A percentile compares a stretch with the other conserved stretches of the same genome.
phyloP scores from a whole-genome alignment of 495 filamentous ascomycete species.

The Cercophora newfieldiana region DNA sequence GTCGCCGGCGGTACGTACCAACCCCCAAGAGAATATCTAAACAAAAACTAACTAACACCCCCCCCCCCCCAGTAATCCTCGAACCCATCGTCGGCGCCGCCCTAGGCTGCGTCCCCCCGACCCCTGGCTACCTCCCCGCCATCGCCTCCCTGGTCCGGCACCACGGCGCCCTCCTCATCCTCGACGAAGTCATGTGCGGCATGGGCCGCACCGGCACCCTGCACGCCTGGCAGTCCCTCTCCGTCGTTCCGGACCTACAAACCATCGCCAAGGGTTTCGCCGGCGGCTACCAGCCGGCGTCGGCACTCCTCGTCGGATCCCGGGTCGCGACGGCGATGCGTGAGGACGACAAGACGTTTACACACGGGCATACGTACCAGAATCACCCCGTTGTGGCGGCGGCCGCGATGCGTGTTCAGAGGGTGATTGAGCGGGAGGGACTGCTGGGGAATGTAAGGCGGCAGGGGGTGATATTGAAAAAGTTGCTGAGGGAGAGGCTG shows the following conservation, averaged over 20 bases:
- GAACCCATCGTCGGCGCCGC: constrained; percentile 63
- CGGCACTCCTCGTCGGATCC: constrained; percentile 24
- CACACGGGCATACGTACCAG: constrained; percentile 61
- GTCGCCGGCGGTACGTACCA: too few relatives aligned
- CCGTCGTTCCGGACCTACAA: constrained; percentile 62
- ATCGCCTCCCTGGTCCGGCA: constrained; percentile 63
- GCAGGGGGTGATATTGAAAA: constrained; percentile 52
- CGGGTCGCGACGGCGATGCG: constrained; percentile 48
- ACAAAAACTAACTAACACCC: constrained; percentile 60
- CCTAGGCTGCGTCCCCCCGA: constrained; percentile 62
- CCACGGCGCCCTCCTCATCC: constrained; percentile 66
- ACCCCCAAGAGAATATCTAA: too few relatives aligned
- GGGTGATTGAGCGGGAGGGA: constrained; percentile 50
- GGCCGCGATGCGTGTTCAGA: constrained; percentile 55
- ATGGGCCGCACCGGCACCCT: constrained; percentile 63
- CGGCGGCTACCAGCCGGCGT: constrained; percentile 47
- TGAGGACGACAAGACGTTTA: constrained; percentile 55
- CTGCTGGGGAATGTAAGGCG: constrained; percentile 50
- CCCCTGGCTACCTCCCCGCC: constrained; percentile 62
- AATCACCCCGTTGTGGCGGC: constrained; percentile 60
- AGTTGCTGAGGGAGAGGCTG: constrained; percentile 44
- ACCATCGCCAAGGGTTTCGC: constrained; percentile 65
- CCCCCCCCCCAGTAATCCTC: constrained; percentile 68
- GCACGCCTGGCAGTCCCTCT: constrained; percentile 61
- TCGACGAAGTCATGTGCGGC: constrained; percentile 79